phyloP scores from a whole-genome alignment of 108 stramenopile species.

The Cylindrotheca closterium region DNA sequence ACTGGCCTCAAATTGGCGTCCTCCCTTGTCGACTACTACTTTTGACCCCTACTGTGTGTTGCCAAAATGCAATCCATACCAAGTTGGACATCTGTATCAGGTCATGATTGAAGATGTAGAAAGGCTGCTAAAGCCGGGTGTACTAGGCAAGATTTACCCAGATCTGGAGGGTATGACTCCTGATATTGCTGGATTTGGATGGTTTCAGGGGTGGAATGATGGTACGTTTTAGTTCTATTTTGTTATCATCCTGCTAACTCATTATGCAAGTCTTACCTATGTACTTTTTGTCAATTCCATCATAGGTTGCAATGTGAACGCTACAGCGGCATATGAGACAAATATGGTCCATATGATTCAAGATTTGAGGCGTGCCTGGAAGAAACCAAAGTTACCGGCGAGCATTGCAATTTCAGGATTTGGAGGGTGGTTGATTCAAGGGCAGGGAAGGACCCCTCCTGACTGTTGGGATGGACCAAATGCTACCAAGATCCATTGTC shows the following conservation, averaged over 20 bases:
- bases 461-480: constrained; percentile 10
- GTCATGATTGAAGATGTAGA: constrained; percentile 20
- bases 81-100: constrained; percentile 16
- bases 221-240: neutral
- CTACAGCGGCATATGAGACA: constrained; percentile 26
- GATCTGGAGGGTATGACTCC: constrained; percentile 15
- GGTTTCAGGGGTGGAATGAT: constrained; percentile 60
- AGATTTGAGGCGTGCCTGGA: constrained; percentile 35
- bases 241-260: constrained; percentile 3
- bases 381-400: constrained; percentile 22
- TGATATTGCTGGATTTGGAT: constrained; percentile 33
- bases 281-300: neutral
- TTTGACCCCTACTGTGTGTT: constrained; percentile 14
- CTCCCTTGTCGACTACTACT: constrained; percentile 29
- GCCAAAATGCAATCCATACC: neutral
- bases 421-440: constrained; percentile 15
- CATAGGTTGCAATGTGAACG: constrained; percentile 6
- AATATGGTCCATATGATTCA: constrained; percentile 43
- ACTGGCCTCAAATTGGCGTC: constrained; percentile 40
- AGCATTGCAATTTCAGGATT: constrained; percentile 40
- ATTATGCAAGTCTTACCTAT: no score
- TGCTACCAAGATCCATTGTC: constrained; percentile 4
- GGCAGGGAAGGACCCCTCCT: neutral
- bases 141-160: constrained; percentile 5
- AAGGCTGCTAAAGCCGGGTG: neutral